These are phyloP conservation scores for Penstemon eatonii DNA, from an alignment of 257 asterid genomes.

Conservation along the genomic window DNA sequence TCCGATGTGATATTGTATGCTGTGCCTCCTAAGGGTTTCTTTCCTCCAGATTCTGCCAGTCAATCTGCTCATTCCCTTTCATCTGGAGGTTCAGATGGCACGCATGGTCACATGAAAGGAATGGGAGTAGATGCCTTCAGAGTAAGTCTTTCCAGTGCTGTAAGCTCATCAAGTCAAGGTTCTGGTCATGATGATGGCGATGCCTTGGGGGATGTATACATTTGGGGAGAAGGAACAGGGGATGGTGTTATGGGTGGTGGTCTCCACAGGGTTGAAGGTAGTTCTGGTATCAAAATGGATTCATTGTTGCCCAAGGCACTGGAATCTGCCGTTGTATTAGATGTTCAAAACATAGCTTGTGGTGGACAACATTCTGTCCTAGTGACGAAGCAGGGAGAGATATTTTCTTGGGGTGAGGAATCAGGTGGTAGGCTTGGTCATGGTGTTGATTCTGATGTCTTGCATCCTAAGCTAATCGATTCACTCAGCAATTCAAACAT, in stretches of 20 bases:
- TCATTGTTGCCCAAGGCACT: slow-evolving; percentile 76
- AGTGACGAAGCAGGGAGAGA: slow-evolving; percentile 90
- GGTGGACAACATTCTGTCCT: slow-evolving; percentile 82
- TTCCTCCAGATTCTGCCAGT: slow-evolving; percentile 75
- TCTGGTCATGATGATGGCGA: slow-evolving; percentile 96
- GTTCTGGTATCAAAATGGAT: slow-evolving; percentile 58
- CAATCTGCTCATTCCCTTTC: slow-evolving; percentile 73
- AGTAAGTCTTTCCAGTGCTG: slow-evolving; percentile 96
- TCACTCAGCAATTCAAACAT: slow-evolving; percentile 67
- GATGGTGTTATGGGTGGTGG: slow-evolving; percentile 85
- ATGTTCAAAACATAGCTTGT: slow-evolving; percentile 90
- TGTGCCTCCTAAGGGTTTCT: slow-evolving; percentile 75
- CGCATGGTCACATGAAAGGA: slow-evolving; percentile 72
- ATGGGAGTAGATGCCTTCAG: slow-evolving; percentile 82
- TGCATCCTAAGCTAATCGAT: slow-evolving; percentile 83
- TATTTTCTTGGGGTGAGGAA: slow-evolving; percentile 95
- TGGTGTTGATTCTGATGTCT: slow-evolving; percentile 85
- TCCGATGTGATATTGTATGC: slow-evolving; percentile 64
- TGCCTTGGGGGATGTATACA: slow-evolving; percentile 89
- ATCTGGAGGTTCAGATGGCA: slow-evolving; percentile 81
- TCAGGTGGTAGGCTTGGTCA: slow-evolving; percentile 94
- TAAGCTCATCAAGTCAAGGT: slow-evolving; percentile 96
- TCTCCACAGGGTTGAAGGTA: slow-evolving; percentile 50
- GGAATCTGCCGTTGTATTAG: slow-evolving; percentile 87
- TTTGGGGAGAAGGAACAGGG: slow-evolving; percentile 92